These are phyloP conservation scores for Colletotrichum eleusines DNA, from an alignment of 2,329 filamentous ascomycete species.

Conservation along the genomic window DNA sequence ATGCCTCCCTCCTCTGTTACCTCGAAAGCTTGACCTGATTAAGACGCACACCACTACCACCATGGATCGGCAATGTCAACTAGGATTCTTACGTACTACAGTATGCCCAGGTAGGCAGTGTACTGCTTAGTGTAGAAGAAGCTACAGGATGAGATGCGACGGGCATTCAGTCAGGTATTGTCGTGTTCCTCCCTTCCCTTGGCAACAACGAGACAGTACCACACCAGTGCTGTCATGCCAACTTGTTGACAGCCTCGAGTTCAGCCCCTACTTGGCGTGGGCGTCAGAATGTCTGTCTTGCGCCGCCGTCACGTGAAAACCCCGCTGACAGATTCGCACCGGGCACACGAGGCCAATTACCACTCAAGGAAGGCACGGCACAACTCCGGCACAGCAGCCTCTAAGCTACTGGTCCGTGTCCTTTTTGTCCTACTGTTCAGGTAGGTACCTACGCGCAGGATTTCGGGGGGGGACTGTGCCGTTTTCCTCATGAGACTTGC, in stretches of 20 bases:
- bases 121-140: neutral
- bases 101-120: too few relatives aligned
- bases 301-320: neutral
- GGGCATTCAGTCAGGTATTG: neutral
- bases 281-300: neutral
- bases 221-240: neutral
- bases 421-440: too few relatives aligned
- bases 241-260: neutral
- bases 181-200: neutral
- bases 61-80: constrained; percentile 18
- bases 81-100: constrained; percentile 15
- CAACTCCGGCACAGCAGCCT: constrained; percentile 1
- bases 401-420: neutral
- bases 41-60: neutral
- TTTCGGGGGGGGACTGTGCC: neutral
- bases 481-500: neutral
- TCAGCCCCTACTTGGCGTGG: neutral
- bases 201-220: neutral
- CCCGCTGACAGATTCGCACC: constrained; percentile 8
- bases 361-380: too few relatives aligned
- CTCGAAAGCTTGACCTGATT: neutral
- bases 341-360: constrained; percentile 20
- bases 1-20: too few relatives aligned
- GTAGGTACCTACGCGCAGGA: too few relatives aligned
- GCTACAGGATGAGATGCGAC: neutral